phyloP scores from a whole-genome alignment of 768 basidiomycete species.

The Mrakia gelida region DNA sequence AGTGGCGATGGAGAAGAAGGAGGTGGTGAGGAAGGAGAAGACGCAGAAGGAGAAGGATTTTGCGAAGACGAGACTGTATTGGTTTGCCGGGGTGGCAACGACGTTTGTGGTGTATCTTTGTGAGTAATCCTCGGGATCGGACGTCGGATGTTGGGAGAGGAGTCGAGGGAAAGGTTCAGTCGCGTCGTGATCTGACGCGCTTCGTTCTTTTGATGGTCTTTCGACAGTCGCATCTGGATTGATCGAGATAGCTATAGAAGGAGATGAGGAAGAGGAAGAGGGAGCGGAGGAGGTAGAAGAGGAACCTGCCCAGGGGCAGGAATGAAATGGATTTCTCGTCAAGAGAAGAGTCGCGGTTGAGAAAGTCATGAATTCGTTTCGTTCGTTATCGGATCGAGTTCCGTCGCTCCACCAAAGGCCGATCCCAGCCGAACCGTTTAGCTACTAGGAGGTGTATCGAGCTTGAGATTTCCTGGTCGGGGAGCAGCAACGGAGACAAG shows the following conservation, averaged over 20 bases:
- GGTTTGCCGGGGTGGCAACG: conserved; percentile 7
- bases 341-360: too few species aligned
- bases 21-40: background rate
- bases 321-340: background rate
- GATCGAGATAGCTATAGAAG: conserved; percentile 9
- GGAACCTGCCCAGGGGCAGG: background rate
- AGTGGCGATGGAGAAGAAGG: background rate
- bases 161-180: background rate
- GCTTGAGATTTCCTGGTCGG: too few species aligned
- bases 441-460: too few species aligned
- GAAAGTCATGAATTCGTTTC: too few species aligned
- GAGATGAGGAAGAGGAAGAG: conserved; percentile 12
- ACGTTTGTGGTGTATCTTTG: conserved; percentile 16
- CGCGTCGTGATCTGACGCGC: background rate
- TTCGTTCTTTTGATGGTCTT: background rate
- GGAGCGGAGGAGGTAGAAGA: background rate
- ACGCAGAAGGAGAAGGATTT: conserved; percentile 24
- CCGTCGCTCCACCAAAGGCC: too few species aligned
- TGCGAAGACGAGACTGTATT: conserved; percentile 9
- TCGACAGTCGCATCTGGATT: conserved; percentile 14
- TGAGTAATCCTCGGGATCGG: background rate
- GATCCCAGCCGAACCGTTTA: too few species aligned
- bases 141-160: too few species aligned
- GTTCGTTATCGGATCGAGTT: too few species aligned
- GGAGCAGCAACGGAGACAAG: too few species aligned